Evolutionary conservation across 2,329 filamentous ascomycete species (phyloP), one percentile per base, ranked within the genome.

Genomic region (Ascochyta pisi): DNA sequence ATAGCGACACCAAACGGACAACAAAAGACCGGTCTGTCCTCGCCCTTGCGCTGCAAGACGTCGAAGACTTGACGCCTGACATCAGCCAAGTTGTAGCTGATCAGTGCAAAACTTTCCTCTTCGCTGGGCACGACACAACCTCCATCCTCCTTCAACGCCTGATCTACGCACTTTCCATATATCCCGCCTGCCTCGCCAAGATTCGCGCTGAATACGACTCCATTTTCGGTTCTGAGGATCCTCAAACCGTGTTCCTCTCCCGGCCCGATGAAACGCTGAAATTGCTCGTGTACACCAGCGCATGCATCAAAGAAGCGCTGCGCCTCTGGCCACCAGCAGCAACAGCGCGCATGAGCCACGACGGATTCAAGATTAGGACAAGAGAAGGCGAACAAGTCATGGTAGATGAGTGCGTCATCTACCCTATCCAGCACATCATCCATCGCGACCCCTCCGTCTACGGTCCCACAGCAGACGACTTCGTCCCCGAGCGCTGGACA

Each of bases 281-380:
- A 57, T 60, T 58, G 9, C 76, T 86, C 24, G 74, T 78, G 0
- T 86, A 84, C 66, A 83, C 83, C 4, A 73, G 74, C 6, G 84
- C 83, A 6, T 78, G 83, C 23, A 79, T 84, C 58, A 83, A 83
- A 57, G 84, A 86, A 68, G 77, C 79, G 1, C 73, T 86, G 6
- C 78, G 84, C 7, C 68, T 86, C 9, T 83, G 80, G 67, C 81
- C 84, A 0, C 81, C 83, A 0, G 83, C 71, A 0, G 78, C 71
- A 3, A 76, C 77, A 2, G 74, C 81, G 16, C 77, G 82, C 34
- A 64, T 68, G 43, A 54, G 45, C 1, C 61, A 61, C 19, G 65
- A 80, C 52, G 76, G 76, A 34, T 71, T 84, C 39, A 76, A 72
- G 31, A 68, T 83, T 38, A 78, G 76, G 0, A 64, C 64, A 2